Base-by-base conservation (phyloP, 2,329 filamentous ascomycete genomes). In the Trichoderma breve region DNA sequence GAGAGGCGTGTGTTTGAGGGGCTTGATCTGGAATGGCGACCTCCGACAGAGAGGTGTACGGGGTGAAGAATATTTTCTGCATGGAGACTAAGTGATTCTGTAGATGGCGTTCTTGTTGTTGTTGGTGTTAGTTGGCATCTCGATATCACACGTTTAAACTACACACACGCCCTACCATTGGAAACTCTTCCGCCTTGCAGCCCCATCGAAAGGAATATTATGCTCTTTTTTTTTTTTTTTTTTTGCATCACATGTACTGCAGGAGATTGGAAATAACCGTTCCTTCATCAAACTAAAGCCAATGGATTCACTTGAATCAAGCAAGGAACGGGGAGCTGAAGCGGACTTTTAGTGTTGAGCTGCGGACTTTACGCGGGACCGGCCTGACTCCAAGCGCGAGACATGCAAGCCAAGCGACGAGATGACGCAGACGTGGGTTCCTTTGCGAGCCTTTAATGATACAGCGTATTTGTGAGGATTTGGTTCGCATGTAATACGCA, bases 1-100 rank as follows among this genome's bases (percentile, higher is more conserved):
- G 95, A 98, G 83, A 90, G 85, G 81, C 87, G 90, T 73, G 91
- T 97, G 1, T 97, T 98, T 85, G 88, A 90, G 73, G 92, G 91
- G 0, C 78, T 98, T 74, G 92, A 88, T 0, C 81, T 98, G 73
- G 85, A 86, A 61, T 94, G 89, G 86, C 86, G 89, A 71, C 84
- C 85, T 28, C 90, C 93, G 0, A 85, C 85, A 72, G 90, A 93
- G 79, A 86, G 92, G 74, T 93, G 90, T 76, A 92, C 91, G 1
- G 86, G 88, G 55, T 68, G 24, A 67, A 24, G 39, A 32, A 28
- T 15, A 6, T 8, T 61, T 43, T 47, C 2, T 30, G 8, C 26
- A 30, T 63, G 60, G 21, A 53, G 47, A 53, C 21, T 53, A 53
- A 28, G 28, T 11, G 55, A 32, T 32, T 9, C 3, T 32, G 28